phyloP scores from a whole-genome alignment of 169 alveolate species.

The Eimeria tenella region DNA sequence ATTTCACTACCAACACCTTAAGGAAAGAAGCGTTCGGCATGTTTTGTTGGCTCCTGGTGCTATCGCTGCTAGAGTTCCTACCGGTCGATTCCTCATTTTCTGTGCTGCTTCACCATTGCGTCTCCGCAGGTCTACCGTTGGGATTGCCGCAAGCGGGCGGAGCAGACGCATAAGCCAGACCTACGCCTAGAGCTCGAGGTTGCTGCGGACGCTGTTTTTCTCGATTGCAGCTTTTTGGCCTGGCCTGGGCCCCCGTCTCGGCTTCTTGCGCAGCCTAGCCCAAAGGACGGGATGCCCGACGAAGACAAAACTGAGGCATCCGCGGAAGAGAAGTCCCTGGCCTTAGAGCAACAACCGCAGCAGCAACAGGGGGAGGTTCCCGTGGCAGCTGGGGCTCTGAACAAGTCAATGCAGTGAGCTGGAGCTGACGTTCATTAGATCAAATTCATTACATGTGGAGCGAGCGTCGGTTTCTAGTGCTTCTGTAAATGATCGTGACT shows the following conservation, averaged over 20 bases:
- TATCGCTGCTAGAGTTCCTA: background rate
- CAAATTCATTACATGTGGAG: too few relatives aligned
- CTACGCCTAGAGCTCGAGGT: constrained; percentile 48
- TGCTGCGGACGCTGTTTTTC: constrained; percentile 11
- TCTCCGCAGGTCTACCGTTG: constrained; percentile 34
- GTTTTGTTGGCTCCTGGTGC: background rate
- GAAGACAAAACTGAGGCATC: too few relatives aligned
- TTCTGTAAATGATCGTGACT: too few relatives aligned
- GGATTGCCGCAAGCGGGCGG: constrained; percentile 28
- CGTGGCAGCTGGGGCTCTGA: too few relatives aligned
- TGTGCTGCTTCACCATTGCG: background rate
- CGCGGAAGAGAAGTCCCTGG: background rate
- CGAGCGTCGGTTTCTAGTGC: too few relatives aligned
- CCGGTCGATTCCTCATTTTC: too few relatives aligned
- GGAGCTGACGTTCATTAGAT: too few relatives aligned
- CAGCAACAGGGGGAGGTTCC: background rate
- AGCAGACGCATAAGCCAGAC: constrained; percentile 34
- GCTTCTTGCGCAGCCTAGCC: too few relatives aligned
- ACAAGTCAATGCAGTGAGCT: too few relatives aligned
- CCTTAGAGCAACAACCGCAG: background rate
- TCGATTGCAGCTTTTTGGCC: background rate
- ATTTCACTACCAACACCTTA: too few relatives aligned
- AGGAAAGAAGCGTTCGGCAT: too few relatives aligned
- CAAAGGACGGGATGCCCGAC: too few relatives aligned
- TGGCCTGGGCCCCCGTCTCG: constrained; percentile 31